Evolutionary conservation across 2,329 filamentous ascomycete genomes (phyloP), one percentile per base, ranked within the genome.

Genomic region (Aquanectria penicillioides): DNA sequence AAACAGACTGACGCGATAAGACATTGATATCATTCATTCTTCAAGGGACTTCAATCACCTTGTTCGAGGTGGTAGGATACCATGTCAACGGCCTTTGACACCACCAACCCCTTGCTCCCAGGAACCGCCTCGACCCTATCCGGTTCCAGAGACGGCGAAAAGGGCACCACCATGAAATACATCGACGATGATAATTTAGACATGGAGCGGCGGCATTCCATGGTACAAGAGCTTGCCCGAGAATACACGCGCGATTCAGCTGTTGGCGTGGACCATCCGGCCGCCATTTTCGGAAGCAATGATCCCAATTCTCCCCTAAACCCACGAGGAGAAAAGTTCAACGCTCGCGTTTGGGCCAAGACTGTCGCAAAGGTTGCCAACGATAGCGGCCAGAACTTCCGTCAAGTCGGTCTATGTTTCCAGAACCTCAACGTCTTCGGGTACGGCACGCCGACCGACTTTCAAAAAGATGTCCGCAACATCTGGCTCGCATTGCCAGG

Each of bases 381-480:
- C 3, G 17, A 49, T n/a, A 26, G 22, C 8, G 44, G 28, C 15
- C 53, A 56, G 17, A 34, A 18, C 5, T 43, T 49, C 10, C 53
- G 53, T 10, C 44, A 43, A n/a, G 44, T 56, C 22, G 53, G 53
- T 2, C 17, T 56, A 8, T 56, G 53, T 43, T 56, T 56, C 20
- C 44, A 56, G 20, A 29, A 56, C 10, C 29, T 56, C 12, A 43
- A 37, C 31, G 53, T 43, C 15, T 56, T 43, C 12, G 53, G 53
- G n/a, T 56, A 56, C 11, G 29, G 29, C 6, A 49, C 44, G 12
- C 44, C 53, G 8, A 48, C 23, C 29, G 44, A 56, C 36, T 56
- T 56, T 11, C 53, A 56, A 28, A 56, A 56, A 12, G 29, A 33
- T 12, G 53, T 56, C 2, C 44, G 34, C 11, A 56, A 49, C 11